Evolutionary conservation across 768 basidiomycete genomes (phyloP).

Genomic region (Lyophyllum decastes): DNA sequence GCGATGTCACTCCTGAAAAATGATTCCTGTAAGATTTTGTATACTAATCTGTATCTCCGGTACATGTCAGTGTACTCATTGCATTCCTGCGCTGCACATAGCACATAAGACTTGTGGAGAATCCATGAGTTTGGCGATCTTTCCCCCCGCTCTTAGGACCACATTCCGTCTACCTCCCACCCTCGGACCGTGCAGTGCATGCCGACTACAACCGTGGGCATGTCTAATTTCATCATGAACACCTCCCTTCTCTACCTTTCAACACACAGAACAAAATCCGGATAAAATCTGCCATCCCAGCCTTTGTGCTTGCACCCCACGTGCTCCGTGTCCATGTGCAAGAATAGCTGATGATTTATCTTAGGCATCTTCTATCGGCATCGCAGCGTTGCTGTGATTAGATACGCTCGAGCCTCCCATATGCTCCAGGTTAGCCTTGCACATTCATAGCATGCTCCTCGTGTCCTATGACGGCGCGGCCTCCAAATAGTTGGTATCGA

Average conservation of each 20-base stretch:
- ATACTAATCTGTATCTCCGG: neutral
- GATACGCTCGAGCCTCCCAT: neutral
- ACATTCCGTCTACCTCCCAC: neutral
- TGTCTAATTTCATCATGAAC: neutral
- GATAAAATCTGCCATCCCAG: too few relatives aligned
- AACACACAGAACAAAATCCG: too few relatives aligned
- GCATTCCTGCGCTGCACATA: neutral
- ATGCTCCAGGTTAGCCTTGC: constrained; percentile 1
- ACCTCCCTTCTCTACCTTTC: too few relatives aligned
- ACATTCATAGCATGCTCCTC: neutral
- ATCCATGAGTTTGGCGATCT: neutral
- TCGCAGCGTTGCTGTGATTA: neutral
- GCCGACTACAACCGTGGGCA: neutral
- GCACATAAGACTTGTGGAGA: neutral
- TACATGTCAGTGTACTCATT: neutral
- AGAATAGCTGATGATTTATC: neutral
- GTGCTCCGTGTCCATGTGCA: neutral
- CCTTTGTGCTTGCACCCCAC: neutral
- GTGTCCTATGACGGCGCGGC: constrained; percentile 4
- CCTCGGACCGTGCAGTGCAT: neutral
- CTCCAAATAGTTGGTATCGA: neutral
- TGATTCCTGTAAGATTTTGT: constrained; percentile 5
- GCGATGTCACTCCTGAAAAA: constrained; percentile 18
- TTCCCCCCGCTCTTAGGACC: neutral
- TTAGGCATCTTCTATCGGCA: neutral